phyloP scores from a whole-genome alignment of 2,329 filamentous ascomycete species.

The Pseudogymnoascus sp. region DNA sequence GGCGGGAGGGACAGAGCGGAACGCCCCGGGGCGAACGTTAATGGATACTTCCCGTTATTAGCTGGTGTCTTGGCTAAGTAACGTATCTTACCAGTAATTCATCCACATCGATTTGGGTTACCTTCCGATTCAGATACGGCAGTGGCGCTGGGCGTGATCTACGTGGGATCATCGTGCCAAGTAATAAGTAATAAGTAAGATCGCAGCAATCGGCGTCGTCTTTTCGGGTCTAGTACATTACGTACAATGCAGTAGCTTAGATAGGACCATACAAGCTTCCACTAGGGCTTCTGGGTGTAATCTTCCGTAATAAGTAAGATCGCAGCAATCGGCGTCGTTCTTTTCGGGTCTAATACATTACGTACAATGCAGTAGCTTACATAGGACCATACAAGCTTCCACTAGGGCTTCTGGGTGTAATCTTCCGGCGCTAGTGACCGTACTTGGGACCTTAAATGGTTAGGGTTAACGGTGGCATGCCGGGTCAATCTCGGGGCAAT shows the following conservation, averaged over 20 bases:
- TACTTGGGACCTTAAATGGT: neutral
- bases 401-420: neutral
- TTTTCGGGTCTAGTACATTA: neutral
- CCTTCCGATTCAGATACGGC: neutral
- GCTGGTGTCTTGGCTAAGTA: neutral
- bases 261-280: neutral
- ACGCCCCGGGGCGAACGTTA: neutral
- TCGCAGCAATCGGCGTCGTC: neutral
- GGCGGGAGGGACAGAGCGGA: neutral
- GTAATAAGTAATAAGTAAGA: neutral
- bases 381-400: neutral
- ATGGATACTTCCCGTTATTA: neutral
- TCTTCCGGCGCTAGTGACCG: neutral
- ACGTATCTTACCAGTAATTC: neutral
- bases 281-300: neutral
- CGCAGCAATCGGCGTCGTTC: neutral
- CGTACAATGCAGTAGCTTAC: neutral
- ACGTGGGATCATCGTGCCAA: neutral
- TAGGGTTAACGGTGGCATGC: neutral
- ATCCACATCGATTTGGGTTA: neutral
- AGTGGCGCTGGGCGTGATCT: neutral
- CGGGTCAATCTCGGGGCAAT: neutral
- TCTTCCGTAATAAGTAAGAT: neutral
- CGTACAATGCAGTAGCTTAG: neutral
- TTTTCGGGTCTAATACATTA: neutral